A percentile compares a stretch with the other conserved stretches of the same genome.
Conservation (phyloP, 148 eudicot genomes). For the Rhododendron molle region DNA sequence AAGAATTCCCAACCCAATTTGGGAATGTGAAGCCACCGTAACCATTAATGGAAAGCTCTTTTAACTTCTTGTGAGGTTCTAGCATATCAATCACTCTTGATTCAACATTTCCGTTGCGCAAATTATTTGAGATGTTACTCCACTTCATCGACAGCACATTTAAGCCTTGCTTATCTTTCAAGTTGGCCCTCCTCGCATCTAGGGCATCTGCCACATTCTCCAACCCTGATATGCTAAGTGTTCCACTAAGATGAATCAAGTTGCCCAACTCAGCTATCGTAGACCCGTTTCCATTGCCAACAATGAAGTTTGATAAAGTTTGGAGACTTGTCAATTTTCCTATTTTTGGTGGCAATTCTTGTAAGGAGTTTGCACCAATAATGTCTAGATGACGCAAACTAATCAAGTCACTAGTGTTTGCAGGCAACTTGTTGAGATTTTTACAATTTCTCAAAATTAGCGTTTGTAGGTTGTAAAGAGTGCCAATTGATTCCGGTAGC, state of each 20-base stretch:
- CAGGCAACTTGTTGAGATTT: neutral
- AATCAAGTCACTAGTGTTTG: neutral
- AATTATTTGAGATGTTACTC: neutral
- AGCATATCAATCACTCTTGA: constrained; percentile 6
- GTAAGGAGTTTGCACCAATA: neutral
- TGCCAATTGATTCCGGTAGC: constrained; percentile 8
- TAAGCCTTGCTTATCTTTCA: constrained; percentile 5
- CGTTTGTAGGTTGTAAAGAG: constrained; percentile 14
- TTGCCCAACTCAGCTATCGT: constrained; percentile 11
- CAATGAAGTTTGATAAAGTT: constrained; percentile 14
- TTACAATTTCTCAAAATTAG: neutral
- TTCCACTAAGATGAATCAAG: constrained; percentile 10
- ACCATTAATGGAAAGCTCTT: neutral
- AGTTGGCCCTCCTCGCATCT: constrained; percentile 1
- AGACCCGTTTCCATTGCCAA: neutral
- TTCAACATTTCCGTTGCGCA: neutral
- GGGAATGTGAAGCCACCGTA: constrained; percentile 3
- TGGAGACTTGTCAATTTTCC: constrained; percentile 9
- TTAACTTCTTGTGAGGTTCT: constrained; percentile 6
- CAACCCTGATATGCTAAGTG: constrained; percentile 1
- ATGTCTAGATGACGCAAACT: constrained; percentile 12
- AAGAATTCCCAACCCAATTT: neutral
- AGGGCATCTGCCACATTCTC: neutral
- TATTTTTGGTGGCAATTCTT: constrained; percentile 12
- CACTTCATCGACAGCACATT: constrained; percentile 5